These are phyloP conservation scores for Linnemannia exigua DNA, from an alignment of 192 early-diverging fungal species.

Conservation along the genomic window DNA sequence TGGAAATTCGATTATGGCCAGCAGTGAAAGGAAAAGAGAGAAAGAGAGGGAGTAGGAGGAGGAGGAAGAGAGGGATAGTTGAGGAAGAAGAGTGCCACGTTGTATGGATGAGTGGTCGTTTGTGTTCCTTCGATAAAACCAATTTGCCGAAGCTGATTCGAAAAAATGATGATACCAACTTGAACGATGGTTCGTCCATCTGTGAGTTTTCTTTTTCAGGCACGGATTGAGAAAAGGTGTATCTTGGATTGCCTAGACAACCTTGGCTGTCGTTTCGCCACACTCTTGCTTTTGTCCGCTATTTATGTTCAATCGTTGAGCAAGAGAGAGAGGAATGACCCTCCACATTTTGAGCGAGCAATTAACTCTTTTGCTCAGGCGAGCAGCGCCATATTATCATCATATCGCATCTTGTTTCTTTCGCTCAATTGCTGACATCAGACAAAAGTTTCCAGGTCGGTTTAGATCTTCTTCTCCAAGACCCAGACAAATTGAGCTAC, in stretches of 20 bases:
- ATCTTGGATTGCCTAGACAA: background rate
- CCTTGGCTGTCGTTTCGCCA: background rate
- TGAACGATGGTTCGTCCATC: background rate
- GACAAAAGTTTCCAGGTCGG: background rate
- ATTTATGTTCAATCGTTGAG: background rate
- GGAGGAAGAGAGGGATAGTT: background rate
- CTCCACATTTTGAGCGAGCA: background rate
- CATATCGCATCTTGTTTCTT: background rate
- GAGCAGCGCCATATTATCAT: background rate
- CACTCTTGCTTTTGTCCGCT: background rate
- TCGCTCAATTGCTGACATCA: background rate
- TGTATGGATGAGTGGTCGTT: background rate
- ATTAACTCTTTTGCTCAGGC: background rate
- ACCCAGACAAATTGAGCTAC: background rate
- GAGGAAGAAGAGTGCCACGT: constrained; percentile 11
- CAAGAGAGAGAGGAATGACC: background rate
- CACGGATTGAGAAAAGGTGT: background rate
- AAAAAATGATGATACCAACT: background rate
- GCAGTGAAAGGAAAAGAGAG: background rate
- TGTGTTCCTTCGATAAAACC: background rate
- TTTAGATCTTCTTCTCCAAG: background rate
- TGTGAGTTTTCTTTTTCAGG: constrained; percentile 1
- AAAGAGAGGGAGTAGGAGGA: background rate
- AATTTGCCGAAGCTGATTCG: background rate
- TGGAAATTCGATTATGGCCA: background rate